A percentile compares a stretch with the other conserved stretches of the same genome.
Evolutionary conservation across 2,329 filamentous ascomycete species (phyloP).

Genomic region (Helotiales sp.): DNA sequence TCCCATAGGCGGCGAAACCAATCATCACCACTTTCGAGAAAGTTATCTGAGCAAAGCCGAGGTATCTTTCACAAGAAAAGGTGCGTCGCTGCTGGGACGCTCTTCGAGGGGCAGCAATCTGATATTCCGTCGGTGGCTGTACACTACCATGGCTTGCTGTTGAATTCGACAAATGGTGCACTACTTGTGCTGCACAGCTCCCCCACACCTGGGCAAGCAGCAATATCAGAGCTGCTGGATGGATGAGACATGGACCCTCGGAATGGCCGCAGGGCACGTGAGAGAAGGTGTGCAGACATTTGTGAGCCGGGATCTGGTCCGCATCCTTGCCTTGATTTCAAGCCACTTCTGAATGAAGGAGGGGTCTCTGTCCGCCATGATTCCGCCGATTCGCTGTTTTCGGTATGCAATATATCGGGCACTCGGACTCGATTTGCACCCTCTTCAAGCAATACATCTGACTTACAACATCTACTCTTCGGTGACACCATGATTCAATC

Average conservation of each 20-base stretch:
- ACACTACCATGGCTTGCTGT: neutral
- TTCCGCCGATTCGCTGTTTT: neutral
- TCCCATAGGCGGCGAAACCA: constrained; percentile 75
- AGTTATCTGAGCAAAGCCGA: constrained; percentile 47
- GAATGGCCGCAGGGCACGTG: neutral
- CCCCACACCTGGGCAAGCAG: neutral
- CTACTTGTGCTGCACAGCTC: neutral
- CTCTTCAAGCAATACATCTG: neutral
- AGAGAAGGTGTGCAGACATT: neutral
- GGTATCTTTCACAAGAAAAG: neutral
- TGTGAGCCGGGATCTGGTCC: neutral
- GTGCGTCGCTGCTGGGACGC: neutral
- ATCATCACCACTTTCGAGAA: constrained; percentile 88
- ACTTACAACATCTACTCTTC: neutral
- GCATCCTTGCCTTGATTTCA: neutral
- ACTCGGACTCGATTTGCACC: neutral
- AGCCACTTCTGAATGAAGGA: neutral
- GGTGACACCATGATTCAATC: neutral
- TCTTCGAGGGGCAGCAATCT: neutral
- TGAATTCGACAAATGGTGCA: neutral
- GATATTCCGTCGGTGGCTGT: neutral
- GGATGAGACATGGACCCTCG: neutral
- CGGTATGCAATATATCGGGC: neutral
- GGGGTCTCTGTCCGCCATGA: neutral
- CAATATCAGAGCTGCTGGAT: neutral